These are phyloP conservation scores for Jamesozyma piceae DNA, from an alignment of 805 yeast species.

Conservation along the genomic window DNA sequence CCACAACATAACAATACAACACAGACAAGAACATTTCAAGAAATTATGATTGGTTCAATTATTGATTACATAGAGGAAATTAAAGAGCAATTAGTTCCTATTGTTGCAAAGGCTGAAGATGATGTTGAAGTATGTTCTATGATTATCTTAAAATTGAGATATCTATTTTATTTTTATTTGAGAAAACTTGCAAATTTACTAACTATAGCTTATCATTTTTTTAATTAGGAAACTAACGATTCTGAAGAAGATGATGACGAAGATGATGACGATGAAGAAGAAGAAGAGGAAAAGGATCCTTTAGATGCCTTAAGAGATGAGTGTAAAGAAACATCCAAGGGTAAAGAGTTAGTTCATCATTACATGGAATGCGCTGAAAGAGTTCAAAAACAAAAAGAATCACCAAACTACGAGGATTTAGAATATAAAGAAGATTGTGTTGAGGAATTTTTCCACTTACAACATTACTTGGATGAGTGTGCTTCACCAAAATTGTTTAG, in stretches of 20 bases:
- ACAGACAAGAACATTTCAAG: too few species aligned
- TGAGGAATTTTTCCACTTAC: constrained; percentile 95
- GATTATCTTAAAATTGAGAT: too few species aligned
- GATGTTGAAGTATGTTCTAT: constrained; percentile 11
- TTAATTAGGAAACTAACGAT: constrained; percentile 11
- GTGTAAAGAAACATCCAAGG: constrained; percentile 57
- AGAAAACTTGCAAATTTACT: not conserved
- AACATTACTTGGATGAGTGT: constrained; percentile 86
- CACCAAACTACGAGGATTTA: constrained; percentile 69
- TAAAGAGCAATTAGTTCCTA: constrained; percentile 71
- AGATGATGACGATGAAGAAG: constrained; percentile 60
- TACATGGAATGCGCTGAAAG: constrained; percentile 92
- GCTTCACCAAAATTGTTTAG: constrained; percentile 83
- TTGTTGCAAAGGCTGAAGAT: constrained; percentile 71
- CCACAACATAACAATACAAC: not conserved
- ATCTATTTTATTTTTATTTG: not conserved
- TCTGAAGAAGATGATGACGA: constrained; percentile 37
- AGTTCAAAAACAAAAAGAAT: constrained; percentile 80
- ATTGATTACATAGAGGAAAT: constrained; percentile 47
- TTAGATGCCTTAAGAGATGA: constrained; percentile 56
- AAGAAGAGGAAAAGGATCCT: constrained; percentile 60
- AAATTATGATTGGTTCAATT: constrained; percentile 30
- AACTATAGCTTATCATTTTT: too few species aligned
- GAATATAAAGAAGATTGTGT: constrained; percentile 93
- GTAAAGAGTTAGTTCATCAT: constrained; percentile 74